Conservation (phyloP, 2,329 filamentous ascomycete genomes). For the Aureobasidium leucospermi region DNA sequence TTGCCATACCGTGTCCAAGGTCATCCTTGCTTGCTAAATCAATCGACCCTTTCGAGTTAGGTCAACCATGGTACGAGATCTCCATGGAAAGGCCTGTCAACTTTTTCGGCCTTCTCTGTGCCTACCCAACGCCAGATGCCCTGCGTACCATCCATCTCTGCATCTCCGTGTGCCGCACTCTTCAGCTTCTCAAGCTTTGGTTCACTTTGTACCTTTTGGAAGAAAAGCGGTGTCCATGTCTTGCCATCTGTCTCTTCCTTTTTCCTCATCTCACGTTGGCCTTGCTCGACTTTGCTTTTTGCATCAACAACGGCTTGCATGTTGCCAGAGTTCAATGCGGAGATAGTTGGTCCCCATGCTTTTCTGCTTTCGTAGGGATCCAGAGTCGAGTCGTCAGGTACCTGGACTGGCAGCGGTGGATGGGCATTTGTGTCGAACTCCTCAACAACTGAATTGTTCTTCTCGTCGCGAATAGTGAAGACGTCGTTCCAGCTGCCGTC, state of each 20-base stretch:
- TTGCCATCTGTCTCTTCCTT: constrained; percentile 30
- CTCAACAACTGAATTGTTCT: constrained; percentile 30
- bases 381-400: constrained; percentile 25
- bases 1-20: too few species aligned
- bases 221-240: constrained; percentile 35
- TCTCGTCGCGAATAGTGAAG: constrained; percentile 31
- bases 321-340: constrained; percentile 32
- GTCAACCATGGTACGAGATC: constrained; percentile 2
- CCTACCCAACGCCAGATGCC: constrained; percentile 1
- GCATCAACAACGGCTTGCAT: constrained; percentile 32
- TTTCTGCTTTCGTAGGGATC: constrained; percentile 40
- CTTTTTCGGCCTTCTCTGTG: background rate
- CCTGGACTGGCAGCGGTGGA: constrained; percentile 20
- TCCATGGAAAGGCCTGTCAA: constrained; percentile 4
- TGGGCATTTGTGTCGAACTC: constrained; percentile 26
- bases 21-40: too few species aligned
- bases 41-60: background rate
- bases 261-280: constrained; percentile 35
- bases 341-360: constrained; percentile 37
- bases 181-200: constrained; percentile 24
- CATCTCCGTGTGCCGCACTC: background rate
- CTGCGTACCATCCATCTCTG: background rate
- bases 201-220: constrained; percentile 26
- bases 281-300: constrained; percentile 21
- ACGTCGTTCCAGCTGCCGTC: constrained; percentile 37